Conservation (phyloP, 2,329 filamentous ascomycete species). For the Fusarium sp. region DNA sequence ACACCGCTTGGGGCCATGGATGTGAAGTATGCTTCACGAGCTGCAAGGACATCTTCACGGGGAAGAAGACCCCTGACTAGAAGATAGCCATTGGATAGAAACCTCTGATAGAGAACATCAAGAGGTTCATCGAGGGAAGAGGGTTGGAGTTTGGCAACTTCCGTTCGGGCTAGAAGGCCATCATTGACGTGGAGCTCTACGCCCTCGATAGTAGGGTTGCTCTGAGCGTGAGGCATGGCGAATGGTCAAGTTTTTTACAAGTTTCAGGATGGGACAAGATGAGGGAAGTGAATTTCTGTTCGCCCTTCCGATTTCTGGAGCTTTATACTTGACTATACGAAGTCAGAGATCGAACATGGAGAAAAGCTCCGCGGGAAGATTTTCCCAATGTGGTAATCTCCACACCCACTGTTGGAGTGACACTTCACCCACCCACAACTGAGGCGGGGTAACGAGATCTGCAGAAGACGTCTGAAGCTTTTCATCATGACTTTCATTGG, state of each 20-base stretch:
- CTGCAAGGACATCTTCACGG: slow-evolving; percentile 61
- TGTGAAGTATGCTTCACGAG: slow-evolving; percentile 64
- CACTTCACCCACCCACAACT: background rate
- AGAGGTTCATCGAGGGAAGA: background rate
- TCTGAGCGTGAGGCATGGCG: slow-evolving; percentile 1
- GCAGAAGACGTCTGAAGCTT: background rate
- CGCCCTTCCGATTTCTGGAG: too few relatives aligned
- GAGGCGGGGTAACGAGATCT: background rate
- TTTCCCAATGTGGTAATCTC: background rate
- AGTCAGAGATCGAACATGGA: background rate
- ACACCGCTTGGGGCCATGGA: slow-evolving; percentile 66
- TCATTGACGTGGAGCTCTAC: background rate
- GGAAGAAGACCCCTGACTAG: slow-evolving; percentile 66
- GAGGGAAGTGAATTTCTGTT: too few relatives aligned
- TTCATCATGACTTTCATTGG: background rate
- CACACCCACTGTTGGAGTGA: background rate
- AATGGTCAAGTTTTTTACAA: background rate
- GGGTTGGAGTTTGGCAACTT: background rate
- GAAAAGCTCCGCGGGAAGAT: background rate
- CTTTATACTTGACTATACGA: background rate
- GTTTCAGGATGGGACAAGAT: too few relatives aligned
- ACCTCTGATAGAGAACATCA: background rate
- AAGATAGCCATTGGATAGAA: slow-evolving; percentile 59
- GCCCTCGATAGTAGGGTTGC: background rate
- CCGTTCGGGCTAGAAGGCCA: background rate